Base-by-base conservation (phyloP, 805 yeast species). In the Candida namnaoensis region DNA sequence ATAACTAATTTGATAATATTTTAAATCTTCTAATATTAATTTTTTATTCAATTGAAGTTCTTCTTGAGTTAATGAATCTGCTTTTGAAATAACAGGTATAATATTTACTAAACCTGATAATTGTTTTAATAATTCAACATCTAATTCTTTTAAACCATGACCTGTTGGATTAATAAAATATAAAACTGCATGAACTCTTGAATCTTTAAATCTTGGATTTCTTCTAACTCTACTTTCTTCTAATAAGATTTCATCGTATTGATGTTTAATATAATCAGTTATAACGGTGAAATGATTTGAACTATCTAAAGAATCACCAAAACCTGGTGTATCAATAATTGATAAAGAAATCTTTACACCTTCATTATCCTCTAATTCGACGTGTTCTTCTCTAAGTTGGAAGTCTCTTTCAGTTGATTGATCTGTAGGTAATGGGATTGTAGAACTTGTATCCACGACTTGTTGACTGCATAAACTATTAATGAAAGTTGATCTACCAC, bases 401-500 rank as follows among this genome's bases (percentile, higher is more conserved):
- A 84, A 66, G 24, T 73, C 78, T 41, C 76, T 62, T 39, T 69
- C 76, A 1, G 69, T 61, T 7, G 67, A 57, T 4, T 56, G 57
- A 48, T 81, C 87, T 33, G 80, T 79, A 26, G 72, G 71, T 26
- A 69, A 54, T 45, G 72, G 60, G 12, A 74, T 66, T 1, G 88
- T 79, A 28, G 81, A 73, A 2, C 85, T 76, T 1, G 80, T 71
- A 35, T 83, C 87, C 11, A 84, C 91, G 34, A 88, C 88, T 51
- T 83, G 80, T 49, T 88, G 93, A 45, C 85, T 95, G 65, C 96
- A 88, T 41, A 88, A 69, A 33, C 95, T 83, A 66, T 90, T 88
- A 59, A 90, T 86, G 54, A 88, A 82, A 5, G 96, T 88, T n/a
- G 95, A 83, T 59, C 96, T 76, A 14, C 96, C 96, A 37, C 80